phyloP scores from a whole-genome alignment of 2,329 filamentous ascomycete species.

The Aspergillus phoenicis region DNA sequence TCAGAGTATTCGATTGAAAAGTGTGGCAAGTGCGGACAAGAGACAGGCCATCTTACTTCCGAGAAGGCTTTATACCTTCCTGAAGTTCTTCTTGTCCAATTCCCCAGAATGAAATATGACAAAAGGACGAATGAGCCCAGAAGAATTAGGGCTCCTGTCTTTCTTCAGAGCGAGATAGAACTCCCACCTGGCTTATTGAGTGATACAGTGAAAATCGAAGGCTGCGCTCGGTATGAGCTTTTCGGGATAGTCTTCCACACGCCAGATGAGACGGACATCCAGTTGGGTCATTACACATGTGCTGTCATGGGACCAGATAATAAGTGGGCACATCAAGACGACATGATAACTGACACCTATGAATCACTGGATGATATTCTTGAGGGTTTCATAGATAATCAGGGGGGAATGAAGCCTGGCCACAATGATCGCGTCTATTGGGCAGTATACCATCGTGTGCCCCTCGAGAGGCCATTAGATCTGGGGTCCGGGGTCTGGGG shows the following conservation, averaged over 20 bases:
- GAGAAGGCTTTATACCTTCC: constrained; percentile 17
- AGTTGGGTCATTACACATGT: constrained; percentile 28
- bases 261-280: background rate
- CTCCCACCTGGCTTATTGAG: constrained; percentile 13
- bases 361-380: background rate
- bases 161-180: background rate
- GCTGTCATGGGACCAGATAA: constrained; percentile 23
- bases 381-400: background rate
- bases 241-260: constrained; percentile 28
- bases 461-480: background rate
- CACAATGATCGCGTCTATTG: too few relatives aligned
- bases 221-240: constrained; percentile 28
- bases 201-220: background rate
- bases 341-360: constrained; percentile 1
- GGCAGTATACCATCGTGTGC: constrained; percentile 25
- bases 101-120: too few relatives aligned
- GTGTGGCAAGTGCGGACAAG: constrained; percentile 14
- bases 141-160: too few relatives aligned
- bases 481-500: background rate
- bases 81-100: constrained; percentile 27
- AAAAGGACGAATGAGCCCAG: too few relatives aligned
- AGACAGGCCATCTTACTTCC: background rate
- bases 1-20: background rate
- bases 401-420: too few relatives aligned
- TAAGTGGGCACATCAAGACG: constrained; percentile 24